phyloP scores from a whole-genome alignment of 441 rosid genomes.

The Adansonia grandidieri region DNA sequence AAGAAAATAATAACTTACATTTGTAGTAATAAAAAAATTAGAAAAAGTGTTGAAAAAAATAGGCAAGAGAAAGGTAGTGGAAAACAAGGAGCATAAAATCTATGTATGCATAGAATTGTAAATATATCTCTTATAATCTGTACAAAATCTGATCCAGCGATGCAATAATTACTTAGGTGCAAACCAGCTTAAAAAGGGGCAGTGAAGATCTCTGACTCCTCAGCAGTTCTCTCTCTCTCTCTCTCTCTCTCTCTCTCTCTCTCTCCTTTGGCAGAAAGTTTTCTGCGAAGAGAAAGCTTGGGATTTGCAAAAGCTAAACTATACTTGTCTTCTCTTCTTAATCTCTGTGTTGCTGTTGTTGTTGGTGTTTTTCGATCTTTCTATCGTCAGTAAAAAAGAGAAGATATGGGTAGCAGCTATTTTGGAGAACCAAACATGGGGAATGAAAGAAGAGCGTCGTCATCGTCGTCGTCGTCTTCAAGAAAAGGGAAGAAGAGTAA shows the following conservation, averaged over 20 bases:
- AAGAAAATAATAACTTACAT: slow-evolving; percentile 1
- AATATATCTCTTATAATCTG: slow-evolving; percentile 61
- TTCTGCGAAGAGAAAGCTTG: slow-evolving; percentile 21
- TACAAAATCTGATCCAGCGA: slow-evolving; percentile 87
- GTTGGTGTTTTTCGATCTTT: neutral
- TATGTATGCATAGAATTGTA: slow-evolving; percentile 43
- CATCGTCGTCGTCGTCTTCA: slow-evolving; percentile 46
- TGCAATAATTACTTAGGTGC: slow-evolving; percentile 59
- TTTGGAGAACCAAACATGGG: slow-evolving; percentile 78
- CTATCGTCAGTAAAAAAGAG: slow-evolving; percentile 8
- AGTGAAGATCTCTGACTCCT: slow-evolving; percentile 54
- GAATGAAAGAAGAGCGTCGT: slow-evolving; percentile 48
- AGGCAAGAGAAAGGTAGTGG: slow-evolving; percentile 36
- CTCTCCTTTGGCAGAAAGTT: slow-evolving; percentile 13
- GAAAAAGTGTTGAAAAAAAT: slow-evolving; percentile 27
- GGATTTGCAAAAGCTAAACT: slow-evolving; percentile 36
- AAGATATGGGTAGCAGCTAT: slow-evolving; percentile 66
- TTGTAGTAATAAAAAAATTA: slow-evolving; percentile 20
- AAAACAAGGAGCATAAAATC: slow-evolving; percentile 57
- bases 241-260: neutral
- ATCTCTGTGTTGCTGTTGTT: neutral
- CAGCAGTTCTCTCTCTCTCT: slow-evolving; percentile 21
- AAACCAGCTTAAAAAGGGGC: slow-evolving; percentile 45
- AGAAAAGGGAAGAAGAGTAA: slow-evolving; percentile 76
- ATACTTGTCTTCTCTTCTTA: slow-evolving; percentile 11